Percentiles rank a stretch among this genome's conserved stretches.
Evolutionary conservation across 1,139 yeast genomes (phyloP).

Genomic region (Diutina pseudorugosa): DNA sequence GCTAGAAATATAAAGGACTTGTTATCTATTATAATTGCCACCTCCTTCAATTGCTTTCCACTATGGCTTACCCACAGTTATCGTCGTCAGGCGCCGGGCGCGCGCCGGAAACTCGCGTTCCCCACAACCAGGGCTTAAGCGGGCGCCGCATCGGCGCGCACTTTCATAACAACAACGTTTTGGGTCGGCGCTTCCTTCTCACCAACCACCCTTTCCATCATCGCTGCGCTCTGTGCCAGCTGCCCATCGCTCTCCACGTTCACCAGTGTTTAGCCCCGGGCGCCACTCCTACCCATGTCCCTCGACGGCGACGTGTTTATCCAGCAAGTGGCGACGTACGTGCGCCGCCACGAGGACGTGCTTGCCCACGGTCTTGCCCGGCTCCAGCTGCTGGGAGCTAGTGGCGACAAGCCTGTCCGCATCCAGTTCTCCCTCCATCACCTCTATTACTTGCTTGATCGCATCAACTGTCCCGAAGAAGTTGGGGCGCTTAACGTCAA

Average conservation of each 20-base stretch:
- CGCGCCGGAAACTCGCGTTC: too few relatives aligned
- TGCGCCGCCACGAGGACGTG: constrained; percentile 31
- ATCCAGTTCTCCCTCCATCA: constrained; percentile 51
- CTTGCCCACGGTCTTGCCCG: constrained; percentile 32
- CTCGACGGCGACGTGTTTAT: constrained; percentile 33
- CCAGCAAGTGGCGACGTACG: constrained; percentile 28
- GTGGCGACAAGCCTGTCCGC: constrained; percentile 37
- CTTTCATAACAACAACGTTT: not conserved
- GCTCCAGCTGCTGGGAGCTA: constrained; percentile 22
- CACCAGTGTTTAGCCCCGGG: not conserved
- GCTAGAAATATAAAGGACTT: too few relatives aligned
- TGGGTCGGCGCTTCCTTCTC: too few relatives aligned
- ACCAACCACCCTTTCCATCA: too few relatives aligned
- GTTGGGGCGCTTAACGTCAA: constrained; percentile 57
- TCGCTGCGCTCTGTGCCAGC: not conserved
- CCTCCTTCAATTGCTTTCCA: too few relatives aligned
- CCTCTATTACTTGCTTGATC: constrained; percentile 45
- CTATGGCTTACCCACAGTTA: too few relatives aligned
- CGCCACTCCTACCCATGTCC: constrained; percentile 9
- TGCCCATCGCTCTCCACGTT: not conserved
- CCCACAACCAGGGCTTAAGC: not conserved
- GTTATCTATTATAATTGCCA: too few relatives aligned
- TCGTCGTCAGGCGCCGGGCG: too few relatives aligned
- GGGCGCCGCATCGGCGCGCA: not conserved
- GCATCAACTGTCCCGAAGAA: constrained; percentile 41